Conservation (phyloP, 2,329 filamentous ascomycete genomes). For the Talaromyces sp. region DNA sequence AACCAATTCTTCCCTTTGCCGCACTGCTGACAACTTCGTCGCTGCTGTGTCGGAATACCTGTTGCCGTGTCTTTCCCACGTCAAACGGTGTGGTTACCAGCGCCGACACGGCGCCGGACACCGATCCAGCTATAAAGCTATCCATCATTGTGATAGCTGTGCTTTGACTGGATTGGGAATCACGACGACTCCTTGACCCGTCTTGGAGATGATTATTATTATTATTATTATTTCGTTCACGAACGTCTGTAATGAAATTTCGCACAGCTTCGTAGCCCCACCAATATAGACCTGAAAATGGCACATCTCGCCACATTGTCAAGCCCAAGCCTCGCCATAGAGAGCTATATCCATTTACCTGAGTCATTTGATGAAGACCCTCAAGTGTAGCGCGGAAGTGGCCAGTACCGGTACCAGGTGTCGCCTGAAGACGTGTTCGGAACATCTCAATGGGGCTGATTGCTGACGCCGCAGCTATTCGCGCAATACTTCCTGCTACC, state of each 20-base stretch:
- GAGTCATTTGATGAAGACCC: conserved; percentile 76
- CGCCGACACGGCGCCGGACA: conserved; percentile 79
- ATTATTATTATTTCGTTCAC: conserved; percentile 37
- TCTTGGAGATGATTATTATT: conserved; percentile 8
- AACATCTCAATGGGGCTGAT: conserved; percentile 94
- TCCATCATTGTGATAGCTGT: conserved; percentile 77
- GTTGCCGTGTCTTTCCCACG: conserved; percentile 92
- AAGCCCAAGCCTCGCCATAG: conserved; percentile 87
- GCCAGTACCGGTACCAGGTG: conserved; percentile 54
- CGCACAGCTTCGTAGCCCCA: conserved; percentile 90
- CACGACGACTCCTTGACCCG: conserved; percentile 32
- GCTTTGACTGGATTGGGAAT: conserved; percentile 58
- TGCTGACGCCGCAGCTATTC: conserved; percentile 73
- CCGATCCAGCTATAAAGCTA: conserved; percentile 81
- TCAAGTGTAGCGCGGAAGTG: conserved; percentile 76
- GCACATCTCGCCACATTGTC: conserved; percentile 94
- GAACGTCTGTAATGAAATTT: conserved; percentile 64
- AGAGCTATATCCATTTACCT: conserved; percentile 69
- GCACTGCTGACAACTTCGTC: conserved; percentile 31
- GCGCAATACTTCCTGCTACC: conserved; percentile 72
- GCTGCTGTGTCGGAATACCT: conserved; percentile 66
- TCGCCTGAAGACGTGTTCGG: conserved; percentile 84
- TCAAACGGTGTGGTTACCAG: conserved; percentile 93
- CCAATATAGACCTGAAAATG: conserved; percentile 97
- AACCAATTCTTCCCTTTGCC: conserved; percentile 5